Evolutionary conservation across 31 red algal genomes (phyloP).

Genomic region (Asparagopsis taxiformis): DNA sequence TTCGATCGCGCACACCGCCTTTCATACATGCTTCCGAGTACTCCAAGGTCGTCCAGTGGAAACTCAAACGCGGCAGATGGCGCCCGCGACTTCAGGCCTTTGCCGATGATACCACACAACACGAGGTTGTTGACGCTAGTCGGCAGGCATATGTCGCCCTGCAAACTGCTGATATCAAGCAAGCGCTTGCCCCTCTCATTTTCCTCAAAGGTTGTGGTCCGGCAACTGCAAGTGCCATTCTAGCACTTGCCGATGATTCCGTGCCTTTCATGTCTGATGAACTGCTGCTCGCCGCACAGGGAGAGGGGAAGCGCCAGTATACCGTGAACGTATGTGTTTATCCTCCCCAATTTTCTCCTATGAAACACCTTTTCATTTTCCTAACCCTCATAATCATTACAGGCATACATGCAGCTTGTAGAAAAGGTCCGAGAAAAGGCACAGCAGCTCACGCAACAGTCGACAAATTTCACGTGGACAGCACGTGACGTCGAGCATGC

Average conservation of each 20-base stretch:
- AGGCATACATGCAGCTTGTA: constrained; percentile 40
- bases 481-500: constrained; percentile 36
- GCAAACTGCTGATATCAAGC: constrained; percentile 13
- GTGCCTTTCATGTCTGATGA: constrained; percentile 77
- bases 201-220: constrained; percentile 62
- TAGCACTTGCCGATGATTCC: constrained; percentile 15
- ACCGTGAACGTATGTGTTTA: constrained; percentile 28
- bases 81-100: constrained; percentile 57
- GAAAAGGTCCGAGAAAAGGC: constrained; percentile 33
- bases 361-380: not conserved
- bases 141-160: constrained; percentile 33
- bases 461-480: constrained; percentile 26
- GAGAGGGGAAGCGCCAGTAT: constrained; percentile 23
- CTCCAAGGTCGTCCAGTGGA: constrained; percentile 49
- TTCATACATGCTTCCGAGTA: constrained; percentile 49
- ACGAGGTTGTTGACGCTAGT: constrained; percentile 24
- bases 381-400: not conserved
- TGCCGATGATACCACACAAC: constrained; percentile 29
- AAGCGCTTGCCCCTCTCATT: constrained; percentile 26
- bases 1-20: constrained; percentile 26
- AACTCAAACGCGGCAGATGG: constrained; percentile 56
- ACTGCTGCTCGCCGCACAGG: constrained; percentile 22
- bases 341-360: not conserved
- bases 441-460: constrained; percentile 13
- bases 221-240: constrained; percentile 68